Base-by-base conservation (phyloP, 805 yeast genomes). In the Suhomyces sp. region DNA sequence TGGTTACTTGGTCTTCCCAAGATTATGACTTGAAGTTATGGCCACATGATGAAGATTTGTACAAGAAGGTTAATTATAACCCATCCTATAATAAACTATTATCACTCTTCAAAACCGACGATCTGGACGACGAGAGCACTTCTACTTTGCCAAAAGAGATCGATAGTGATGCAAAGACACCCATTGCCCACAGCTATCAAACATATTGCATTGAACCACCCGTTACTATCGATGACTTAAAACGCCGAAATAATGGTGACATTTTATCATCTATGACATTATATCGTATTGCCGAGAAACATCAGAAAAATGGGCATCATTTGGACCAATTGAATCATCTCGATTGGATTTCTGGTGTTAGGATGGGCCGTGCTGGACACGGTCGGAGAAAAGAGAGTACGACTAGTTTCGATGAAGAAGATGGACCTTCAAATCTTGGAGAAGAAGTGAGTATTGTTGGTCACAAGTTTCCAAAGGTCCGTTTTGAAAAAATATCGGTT, bases 281-380 rank as follows among this genome's bases (percentile, higher is more conserved):
- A 18, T 64, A 51, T 33, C 62, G 63, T 35, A 55, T 58, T 17
- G 53, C 62, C 38, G 60, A 64, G 53, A 58, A 48, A 51, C 63
- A 42, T 54, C 68, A 54, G 46, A 73, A 65, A 38, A 17, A 44
- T 15, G 53, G 48, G 11, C 40, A 44, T 21, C 38, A 43, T 56
- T 64, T 50, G 38, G 68, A 64, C 38, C 74, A 75, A 36, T 54
- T 76, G 19, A 79, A 82, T 47, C 95, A 87, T 52, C 63, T 91
- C 42, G 81, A 83, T 44, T 91, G 98, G 98, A 80, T 95, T 24
- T 81, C 96, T 0, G 97, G 98, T 33, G 95, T 91, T 6, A 70
- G 88, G 38, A 77, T 91, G 44, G 87, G 87, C 1, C 64, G 69
- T 26, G 55, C 76, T 6, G 75, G 74, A 4, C 62, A 65, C 37